These are phyloP conservation scores for Coniochaeta sp. DNA, from an alignment of 2,329 filamentous ascomycete species.

Conservation along the genomic window DNA sequence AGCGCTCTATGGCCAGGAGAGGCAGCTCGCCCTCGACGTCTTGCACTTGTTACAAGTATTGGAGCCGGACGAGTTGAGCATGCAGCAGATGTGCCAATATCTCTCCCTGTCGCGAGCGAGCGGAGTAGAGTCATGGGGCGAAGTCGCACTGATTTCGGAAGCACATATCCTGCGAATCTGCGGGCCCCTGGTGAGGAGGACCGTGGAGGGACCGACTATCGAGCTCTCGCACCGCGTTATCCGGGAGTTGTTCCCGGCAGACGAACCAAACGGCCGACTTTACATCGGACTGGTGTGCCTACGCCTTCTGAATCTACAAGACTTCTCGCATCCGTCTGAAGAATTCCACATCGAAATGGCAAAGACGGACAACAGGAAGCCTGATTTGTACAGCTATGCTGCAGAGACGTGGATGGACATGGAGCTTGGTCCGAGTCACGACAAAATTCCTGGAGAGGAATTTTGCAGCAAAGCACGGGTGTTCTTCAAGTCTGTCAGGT, in stretches of 20 bases:
- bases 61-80: neutral
- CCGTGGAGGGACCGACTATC: neutral
- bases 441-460: neutral
- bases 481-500: neutral
- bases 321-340: neutral
- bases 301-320: neutral
- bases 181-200: neutral
- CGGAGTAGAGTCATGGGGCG: neutral
- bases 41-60: neutral
- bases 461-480: neutral
- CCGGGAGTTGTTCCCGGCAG: neutral
- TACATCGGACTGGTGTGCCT: neutral
- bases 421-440: neutral
- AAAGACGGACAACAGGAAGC: neutral
- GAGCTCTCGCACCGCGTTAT: neutral
- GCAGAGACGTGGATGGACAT: neutral
- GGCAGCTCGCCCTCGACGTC: neutral
- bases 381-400: neutral
- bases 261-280: neutral
- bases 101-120: neutral
- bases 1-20: too few species aligned
- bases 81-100: neutral
- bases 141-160: neutral
- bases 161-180: neutral
- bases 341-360: neutral